These are phyloP conservation scores for Lactifluus echinatus DNA, from an alignment of 768 basidiomycete genomes.

Conservation along the genomic window DNA sequence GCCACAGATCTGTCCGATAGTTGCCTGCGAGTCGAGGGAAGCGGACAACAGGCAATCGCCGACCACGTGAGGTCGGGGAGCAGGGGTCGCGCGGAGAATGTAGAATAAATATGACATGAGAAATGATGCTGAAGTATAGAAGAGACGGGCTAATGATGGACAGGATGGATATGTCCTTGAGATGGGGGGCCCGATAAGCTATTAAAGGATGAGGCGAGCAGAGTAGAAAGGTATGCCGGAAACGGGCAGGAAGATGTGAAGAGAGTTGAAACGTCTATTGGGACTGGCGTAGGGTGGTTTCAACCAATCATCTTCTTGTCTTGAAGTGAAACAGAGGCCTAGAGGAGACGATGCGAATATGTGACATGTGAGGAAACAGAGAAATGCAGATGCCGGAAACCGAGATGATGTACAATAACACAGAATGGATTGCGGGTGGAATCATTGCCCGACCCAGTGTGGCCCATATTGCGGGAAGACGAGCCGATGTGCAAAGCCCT, in stretches of 20 bases:
- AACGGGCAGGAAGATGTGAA: slow-evolving; percentile 27
- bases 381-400: slow-evolving; percentile 18
- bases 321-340: slow-evolving; percentile 8
- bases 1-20: background rate
- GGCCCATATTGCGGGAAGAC: slow-evolving; percentile 38
- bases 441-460: slow-evolving; percentile 43
- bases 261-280: slow-evolving; percentile 22
- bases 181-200: slow-evolving; percentile 22
- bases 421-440: slow-evolving; percentile 1
- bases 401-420: slow-evolving; percentile 5
- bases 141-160: slow-evolving; percentile 37
- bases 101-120: slow-evolving; percentile 31
- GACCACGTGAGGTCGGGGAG: slow-evolving; percentile 15
- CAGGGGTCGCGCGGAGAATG: slow-evolving; percentile 22
- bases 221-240: slow-evolving; percentile 21
- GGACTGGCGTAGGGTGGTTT: slow-evolving; percentile 17
- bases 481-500: slow-evolving; percentile 36
- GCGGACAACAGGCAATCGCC: background rate
- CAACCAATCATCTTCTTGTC: slow-evolving; percentile 15
- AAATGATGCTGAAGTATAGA: slow-evolving; percentile 26
- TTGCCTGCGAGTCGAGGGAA: background rate
- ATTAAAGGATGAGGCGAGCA: slow-evolving; percentile 23
- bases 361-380: slow-evolving; percentile 25
- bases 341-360: slow-evolving; percentile 15
- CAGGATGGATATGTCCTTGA: slow-evolving; percentile 59